Evolutionary conservation across 148 eudicot species (phyloP).

Genomic region (Talinum fruticosum): DNA sequence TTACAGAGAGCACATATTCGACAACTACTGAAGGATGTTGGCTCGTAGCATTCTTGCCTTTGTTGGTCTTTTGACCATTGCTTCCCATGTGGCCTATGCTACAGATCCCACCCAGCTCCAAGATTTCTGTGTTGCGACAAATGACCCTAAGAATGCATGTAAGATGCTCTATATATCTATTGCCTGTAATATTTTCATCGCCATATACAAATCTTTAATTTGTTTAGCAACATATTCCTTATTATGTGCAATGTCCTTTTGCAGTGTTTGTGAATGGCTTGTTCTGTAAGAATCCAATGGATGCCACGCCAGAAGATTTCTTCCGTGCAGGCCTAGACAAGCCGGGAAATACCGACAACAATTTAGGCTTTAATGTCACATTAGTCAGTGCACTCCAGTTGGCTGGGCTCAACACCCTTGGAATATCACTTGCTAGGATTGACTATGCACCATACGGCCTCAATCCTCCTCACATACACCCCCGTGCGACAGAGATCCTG

Average conservation of each 20-base stretch:
- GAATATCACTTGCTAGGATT: conserved; percentile 28
- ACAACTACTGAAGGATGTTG: conserved; percentile 5
- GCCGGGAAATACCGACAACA: conserved; percentile 18
- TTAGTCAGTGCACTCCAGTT: conserved; percentile 20
- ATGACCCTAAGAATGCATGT: conserved; percentile 23
- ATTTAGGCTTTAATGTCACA: conserved; percentile 20
- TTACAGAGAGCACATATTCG: not conserved
- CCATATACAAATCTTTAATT: too few species aligned
- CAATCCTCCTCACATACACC: conserved; percentile 30
- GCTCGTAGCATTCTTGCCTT: not conserved
- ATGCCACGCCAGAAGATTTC: conserved; percentile 21
- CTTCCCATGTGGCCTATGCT: conserved; percentile 22
- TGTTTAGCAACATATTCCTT: not conserved
- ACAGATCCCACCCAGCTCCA: conserved; percentile 27
- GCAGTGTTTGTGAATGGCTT: conserved; percentile 16
- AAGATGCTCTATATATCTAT: not conserved
- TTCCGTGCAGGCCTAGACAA: conserved; percentile 21
- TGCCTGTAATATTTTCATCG: not conserved
- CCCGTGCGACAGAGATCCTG: conserved; percentile 26
- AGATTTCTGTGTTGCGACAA: conserved; percentile 24
- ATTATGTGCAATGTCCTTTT: not conserved
- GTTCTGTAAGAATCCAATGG: conserved; percentile 15
- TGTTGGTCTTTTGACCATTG: conserved; percentile 4
- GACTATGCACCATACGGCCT: conserved; percentile 28
- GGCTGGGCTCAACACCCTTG: conserved; percentile 32